Conservation (phyloP, 257 asterid species). For the Solanum neorickii region DNA sequence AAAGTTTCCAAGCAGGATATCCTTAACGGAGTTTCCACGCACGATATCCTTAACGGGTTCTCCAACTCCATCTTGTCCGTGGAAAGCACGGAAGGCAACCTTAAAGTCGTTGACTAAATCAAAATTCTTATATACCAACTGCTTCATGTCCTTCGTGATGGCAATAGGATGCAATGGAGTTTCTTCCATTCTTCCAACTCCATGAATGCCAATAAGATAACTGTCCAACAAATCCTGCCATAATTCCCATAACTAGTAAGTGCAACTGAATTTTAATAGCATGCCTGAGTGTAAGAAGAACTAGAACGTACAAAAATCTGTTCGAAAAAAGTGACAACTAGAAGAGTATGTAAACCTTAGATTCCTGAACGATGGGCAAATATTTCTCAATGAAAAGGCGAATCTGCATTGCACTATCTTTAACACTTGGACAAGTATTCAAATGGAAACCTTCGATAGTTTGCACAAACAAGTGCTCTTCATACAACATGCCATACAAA, state of each 20-base stretch:
- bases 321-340: not conserved
- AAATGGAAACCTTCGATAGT: conserved; percentile 48
- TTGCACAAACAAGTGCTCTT: conserved; percentile 51
- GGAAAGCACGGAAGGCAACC: conserved; percentile 29
- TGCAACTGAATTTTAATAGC: not conserved
- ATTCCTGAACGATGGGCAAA: conserved; percentile 47
- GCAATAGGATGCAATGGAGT: conserved; percentile 52
- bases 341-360: conserved; percentile 41
- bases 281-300: not conserved
- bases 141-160: conserved; percentile 66
- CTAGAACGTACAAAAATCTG: not conserved
- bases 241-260: not conserved
- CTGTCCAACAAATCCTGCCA: conserved; percentile 55
- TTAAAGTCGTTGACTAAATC: conserved; percentile 35
- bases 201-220: conserved; percentile 53
- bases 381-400: conserved; percentile 29
- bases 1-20: conserved; percentile 45
- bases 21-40: conserved; percentile 37
- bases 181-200: conserved; percentile 17
- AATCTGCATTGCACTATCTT: conserved; percentile 33
- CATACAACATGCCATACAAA: conserved; percentile 46
- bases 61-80: conserved; percentile 19
- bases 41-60: conserved; percentile 32
- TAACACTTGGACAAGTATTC: conserved; percentile 46
- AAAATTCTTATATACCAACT: conserved; percentile 42